These are phyloP conservation scores for Saccharomycopsis fodiens DNA, from an alignment of 805 yeast genomes.

Conservation along the genomic window DNA sequence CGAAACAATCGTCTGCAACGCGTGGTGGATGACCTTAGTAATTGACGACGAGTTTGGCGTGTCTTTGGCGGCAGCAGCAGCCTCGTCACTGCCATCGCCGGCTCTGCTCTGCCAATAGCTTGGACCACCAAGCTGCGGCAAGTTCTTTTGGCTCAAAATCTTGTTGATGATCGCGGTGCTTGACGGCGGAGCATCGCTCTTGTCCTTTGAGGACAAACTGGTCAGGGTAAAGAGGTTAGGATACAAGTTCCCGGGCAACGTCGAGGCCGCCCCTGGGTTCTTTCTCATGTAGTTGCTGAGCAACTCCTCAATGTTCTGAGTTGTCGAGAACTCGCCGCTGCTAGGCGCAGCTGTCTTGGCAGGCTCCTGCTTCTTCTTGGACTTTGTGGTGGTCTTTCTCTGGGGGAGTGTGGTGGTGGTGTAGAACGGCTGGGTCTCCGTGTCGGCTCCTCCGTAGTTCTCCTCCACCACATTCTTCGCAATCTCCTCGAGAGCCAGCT, in stretches of 20 bases:
- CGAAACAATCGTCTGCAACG: constrained; percentile 9
- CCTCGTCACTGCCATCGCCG: not conserved
- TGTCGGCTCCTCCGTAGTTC: constrained; percentile 9
- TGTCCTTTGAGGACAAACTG: not conserved
- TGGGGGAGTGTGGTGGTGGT: not conserved
- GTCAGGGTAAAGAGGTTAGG: not conserved
- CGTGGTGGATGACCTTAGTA: constrained; percentile 4
- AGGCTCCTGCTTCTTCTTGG: not conserved
- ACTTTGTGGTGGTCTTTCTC: not conserved
- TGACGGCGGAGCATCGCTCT: not conserved
- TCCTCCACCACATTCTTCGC: constrained; percentile 20
- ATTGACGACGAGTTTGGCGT: constrained; percentile 1
- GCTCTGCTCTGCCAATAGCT: not conserved
- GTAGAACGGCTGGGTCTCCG: not conserved
- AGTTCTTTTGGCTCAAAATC: not conserved
- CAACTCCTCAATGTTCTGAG: not conserved
- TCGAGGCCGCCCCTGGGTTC: not conserved
- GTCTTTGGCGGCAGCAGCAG: not conserved
- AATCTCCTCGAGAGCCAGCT: constrained; percentile 19
- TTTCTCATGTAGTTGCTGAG: not conserved
- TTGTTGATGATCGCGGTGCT: not conserved
- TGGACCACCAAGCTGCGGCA: not conserved
- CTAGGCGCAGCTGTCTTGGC: not conserved
- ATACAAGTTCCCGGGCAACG: not conserved
- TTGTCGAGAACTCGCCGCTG: not conserved